phyloP scores from a whole-genome alignment of 2,329 filamentous ascomycete species.

The Pezicula carpinea region DNA sequence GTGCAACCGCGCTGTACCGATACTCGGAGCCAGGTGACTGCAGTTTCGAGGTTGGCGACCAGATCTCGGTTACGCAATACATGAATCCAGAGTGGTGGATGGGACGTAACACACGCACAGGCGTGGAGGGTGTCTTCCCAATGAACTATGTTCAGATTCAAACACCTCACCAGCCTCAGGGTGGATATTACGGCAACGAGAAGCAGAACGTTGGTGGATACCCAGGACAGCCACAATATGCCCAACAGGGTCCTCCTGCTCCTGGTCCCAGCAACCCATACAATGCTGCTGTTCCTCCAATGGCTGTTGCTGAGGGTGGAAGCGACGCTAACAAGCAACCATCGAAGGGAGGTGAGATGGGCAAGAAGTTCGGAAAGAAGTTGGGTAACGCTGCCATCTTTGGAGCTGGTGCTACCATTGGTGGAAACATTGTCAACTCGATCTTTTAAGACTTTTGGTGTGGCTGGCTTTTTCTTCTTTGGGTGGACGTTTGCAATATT shows the following conservation, averaged over 20 bases:
- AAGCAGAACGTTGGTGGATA: conserved; percentile 21
- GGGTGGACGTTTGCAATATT: too few relatives aligned
- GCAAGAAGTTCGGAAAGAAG: conserved; percentile 97
- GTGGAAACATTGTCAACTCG: conserved; percentile 82
- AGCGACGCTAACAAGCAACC: conserved; percentile 26
- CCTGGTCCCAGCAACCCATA: conserved; percentile 55
- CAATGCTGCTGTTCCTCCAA: conserved; percentile 65
- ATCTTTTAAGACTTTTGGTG: conserved; percentile 60
- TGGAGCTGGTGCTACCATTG: conserved; percentile 87
- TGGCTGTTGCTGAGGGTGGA: conserved; percentile 60
- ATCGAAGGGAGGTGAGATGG: conserved; percentile 54
- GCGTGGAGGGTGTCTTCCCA: conserved; percentile 91
- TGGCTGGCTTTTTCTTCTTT: too few relatives aligned
- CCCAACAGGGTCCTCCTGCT: conserved; percentile 27
- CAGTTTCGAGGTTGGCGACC: conserved; percentile 74
- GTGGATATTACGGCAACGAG: conserved; percentile 31
- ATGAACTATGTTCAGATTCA: conserved; percentile 78
- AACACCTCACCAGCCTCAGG: conserved; percentile 20
- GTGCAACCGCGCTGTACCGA: conserved; percentile 77
- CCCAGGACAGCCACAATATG: conserved; percentile 17
- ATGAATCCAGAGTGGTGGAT: conserved; percentile 99
- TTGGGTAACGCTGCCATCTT: conserved; percentile 80
- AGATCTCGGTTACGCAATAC: conserved; percentile 77
- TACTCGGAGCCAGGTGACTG: conserved; percentile 77
- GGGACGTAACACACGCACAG: conserved; percentile 79